Conservation (phyloP, 2,329 filamentous ascomycete genomes). For the Penicillium griseofulvum region DNA sequence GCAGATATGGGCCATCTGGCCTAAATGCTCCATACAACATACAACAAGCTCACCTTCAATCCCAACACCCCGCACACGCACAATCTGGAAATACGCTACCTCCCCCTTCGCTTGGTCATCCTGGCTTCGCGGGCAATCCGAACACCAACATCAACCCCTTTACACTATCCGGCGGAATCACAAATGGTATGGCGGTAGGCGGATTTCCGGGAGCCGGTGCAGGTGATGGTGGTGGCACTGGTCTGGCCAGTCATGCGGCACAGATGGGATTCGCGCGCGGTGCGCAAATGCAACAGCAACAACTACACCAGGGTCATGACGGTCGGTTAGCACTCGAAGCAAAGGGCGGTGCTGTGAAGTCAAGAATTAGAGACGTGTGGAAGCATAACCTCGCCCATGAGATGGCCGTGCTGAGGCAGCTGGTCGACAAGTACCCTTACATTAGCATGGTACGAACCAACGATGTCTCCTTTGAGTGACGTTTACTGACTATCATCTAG, state of each 20-base stretch:
- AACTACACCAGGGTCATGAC: slow-evolving; percentile 50
- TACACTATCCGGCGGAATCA: slow-evolving; percentile 48
- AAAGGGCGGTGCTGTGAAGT: slow-evolving; percentile 62
- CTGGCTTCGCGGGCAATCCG: slow-evolving; percentile 64
- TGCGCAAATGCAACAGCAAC: slow-evolving; percentile 61
- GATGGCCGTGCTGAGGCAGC: slow-evolving; percentile 75
- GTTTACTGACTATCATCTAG: slow-evolving; percentile 48
- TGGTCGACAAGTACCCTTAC: slow-evolving; percentile 89
- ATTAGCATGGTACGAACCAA: slow-evolving; percentile 81
- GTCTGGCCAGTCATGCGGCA: slow-evolving; percentile 80
- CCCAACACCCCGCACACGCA: slow-evolving; percentile 37
- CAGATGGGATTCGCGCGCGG: slow-evolving; percentile 83
- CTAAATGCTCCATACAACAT: slow-evolving; percentile 59
- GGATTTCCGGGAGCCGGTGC: slow-evolving; percentile 54
- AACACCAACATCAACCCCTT: slow-evolving; percentile 69
- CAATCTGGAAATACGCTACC: slow-evolving; percentile 51
- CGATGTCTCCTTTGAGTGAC: background rate
- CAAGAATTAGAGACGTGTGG: slow-evolving; percentile 94
- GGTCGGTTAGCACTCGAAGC: slow-evolving; percentile 54
- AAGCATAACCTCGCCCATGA: slow-evolving; percentile 86
- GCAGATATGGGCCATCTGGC: slow-evolving; percentile 58
- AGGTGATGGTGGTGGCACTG: slow-evolving; percentile 61
- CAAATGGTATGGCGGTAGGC: slow-evolving; percentile 58
- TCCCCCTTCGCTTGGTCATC: slow-evolving; percentile 63
- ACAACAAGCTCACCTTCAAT: slow-evolving; percentile 46